Evolutionary conservation across 2,329 filamentous ascomycete genomes (phyloP).

Genomic region (Furcasterigmium sp.): DNA sequence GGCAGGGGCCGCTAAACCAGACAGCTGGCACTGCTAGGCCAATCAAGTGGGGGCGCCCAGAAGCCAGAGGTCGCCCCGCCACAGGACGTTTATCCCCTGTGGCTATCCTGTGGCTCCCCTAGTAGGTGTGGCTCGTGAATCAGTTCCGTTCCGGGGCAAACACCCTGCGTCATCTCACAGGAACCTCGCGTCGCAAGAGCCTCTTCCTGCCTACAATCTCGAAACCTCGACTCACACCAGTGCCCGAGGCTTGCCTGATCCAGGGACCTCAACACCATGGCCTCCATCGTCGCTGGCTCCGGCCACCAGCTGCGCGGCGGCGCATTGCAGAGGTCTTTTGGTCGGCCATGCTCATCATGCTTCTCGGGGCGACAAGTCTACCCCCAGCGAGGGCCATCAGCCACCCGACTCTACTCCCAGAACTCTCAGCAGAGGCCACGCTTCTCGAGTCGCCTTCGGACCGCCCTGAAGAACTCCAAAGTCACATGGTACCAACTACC

Average conservation of each 20-base stretch:
- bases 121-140: no score
- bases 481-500: conserved; percentile 90
- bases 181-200: no score
- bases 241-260: no score
- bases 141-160: conserved; percentile 4
- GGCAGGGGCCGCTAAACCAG: neutral
- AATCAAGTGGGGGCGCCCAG: no score
- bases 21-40: neutral
- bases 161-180: conserved; percentile 11
- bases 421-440: conserved; percentile 38
- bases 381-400: conserved; percentile 14
- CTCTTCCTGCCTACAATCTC: no score
- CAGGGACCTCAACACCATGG: conserved; percentile 16
- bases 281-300: conserved; percentile 26
- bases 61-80: no score
- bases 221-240: no score
- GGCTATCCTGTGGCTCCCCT: no score
- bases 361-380: conserved; percentile 4
- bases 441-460: conserved; percentile 47
- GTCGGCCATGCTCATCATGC: conserved; percentile 19
- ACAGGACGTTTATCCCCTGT: no score
- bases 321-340: conserved; percentile 19
- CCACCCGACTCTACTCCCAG: conserved; percentile 30
- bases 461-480: conserved; percentile 45
- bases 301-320: conserved; percentile 26